These are phyloP conservation scores for Herpetomonas tarakana DNA, from an alignment of 208 protist genomes.

Conservation along the genomic window DNA sequence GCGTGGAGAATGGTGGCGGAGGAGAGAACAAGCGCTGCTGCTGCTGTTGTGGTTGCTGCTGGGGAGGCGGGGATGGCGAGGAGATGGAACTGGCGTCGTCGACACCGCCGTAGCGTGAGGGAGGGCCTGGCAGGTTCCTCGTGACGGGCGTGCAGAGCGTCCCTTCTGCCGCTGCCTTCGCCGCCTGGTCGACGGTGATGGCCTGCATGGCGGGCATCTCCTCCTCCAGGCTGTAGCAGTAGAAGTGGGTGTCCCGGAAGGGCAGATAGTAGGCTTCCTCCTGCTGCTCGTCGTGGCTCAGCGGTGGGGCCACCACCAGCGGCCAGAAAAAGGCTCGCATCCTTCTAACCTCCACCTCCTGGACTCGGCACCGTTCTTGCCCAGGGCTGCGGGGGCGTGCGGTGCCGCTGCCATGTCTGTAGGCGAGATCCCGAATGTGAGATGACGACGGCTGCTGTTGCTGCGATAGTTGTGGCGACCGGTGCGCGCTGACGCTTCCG, in stretches of 20 bases:
- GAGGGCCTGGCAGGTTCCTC: not conserved
- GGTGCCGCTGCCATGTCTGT: no score
- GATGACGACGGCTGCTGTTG: no score
- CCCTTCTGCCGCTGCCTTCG: not conserved
- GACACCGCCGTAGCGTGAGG: not conserved
- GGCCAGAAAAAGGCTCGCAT: conserved; percentile 11
- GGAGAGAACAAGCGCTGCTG: not conserved
- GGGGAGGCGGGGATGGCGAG: not conserved
- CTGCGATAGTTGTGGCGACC: no score
- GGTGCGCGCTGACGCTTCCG: no score
- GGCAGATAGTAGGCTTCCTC: conserved; percentile 7
- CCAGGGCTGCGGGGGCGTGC: no score
- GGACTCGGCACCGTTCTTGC: not conserved
- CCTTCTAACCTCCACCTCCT: not conserved
- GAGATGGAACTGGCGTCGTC: not conserved
- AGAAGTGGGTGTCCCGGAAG: conserved; percentile 13
- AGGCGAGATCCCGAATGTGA: no score
- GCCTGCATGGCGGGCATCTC: conserved; percentile 11
- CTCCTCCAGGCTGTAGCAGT: conserved; percentile 13
- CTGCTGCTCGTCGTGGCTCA: conserved; percentile 7
- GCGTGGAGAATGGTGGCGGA: not conserved
- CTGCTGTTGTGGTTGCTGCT: no score
- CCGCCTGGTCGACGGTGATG: conserved; percentile 1
- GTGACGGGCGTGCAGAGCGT: not conserved
- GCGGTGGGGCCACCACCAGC: conserved; percentile 10